Conservation (phyloP, 331 rosid genomes). For the Acacia pycnantha region DNA sequence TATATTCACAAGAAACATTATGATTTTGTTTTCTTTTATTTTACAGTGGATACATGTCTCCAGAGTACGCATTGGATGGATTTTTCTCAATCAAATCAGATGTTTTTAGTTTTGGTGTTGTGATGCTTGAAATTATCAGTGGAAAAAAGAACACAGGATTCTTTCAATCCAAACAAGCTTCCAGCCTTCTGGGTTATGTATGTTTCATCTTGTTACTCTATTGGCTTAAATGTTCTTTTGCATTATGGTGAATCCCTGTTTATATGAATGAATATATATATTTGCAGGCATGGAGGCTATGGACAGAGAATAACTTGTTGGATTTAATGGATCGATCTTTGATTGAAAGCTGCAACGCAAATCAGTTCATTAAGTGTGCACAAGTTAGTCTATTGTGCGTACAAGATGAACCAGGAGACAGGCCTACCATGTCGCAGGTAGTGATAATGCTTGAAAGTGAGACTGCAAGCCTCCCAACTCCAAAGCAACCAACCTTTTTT, state of each 20-base stretch:
- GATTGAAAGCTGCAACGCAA: constrained; percentile 27
- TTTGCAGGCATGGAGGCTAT: constrained; percentile 52
- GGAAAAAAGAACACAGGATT: constrained; percentile 50
- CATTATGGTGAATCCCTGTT: background rate
- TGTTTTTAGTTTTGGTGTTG: constrained; percentile 50
- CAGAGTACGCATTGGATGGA: constrained; percentile 49
- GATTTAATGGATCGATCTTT: constrained; percentile 41
- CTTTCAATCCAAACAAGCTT: constrained; percentile 26
- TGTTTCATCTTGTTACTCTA: background rate
- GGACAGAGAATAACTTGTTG: constrained; percentile 37
- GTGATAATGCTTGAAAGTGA: background rate
- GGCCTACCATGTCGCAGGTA: constrained; percentile 30
- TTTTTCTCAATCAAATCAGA: constrained; percentile 49
- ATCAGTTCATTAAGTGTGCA: constrained; percentile 36
- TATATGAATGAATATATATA: background rate
- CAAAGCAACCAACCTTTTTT: background rate
- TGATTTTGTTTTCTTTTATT: background rate
- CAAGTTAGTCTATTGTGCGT: constrained; percentile 46
- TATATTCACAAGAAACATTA: background rate
- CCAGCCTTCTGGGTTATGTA: constrained; percentile 50
- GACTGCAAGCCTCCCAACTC: background rate
- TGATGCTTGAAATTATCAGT: constrained; percentile 47
- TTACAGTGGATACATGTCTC: constrained; percentile 50
- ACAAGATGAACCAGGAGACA: constrained; percentile 46
- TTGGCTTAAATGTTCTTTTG: background rate